A percentile compares a stretch with the other conserved stretches of the same genome.
Evolutionary conservation across 495 filamentous ascomycete species (phyloP).

Genomic region (Cryomyces minteri): DNA sequence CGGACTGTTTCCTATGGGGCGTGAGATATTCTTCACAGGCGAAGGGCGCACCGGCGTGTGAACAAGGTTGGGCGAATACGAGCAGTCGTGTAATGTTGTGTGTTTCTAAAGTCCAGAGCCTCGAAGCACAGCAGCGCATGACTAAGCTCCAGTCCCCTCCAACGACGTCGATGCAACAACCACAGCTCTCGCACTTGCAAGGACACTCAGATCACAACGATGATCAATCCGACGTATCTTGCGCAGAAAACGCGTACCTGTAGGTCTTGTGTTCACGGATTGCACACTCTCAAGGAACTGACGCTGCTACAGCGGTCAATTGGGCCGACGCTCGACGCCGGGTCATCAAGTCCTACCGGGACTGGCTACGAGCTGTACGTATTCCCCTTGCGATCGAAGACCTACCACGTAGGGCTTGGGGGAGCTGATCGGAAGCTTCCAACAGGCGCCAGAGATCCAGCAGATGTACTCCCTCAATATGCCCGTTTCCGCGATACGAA

Average conservation of each 20-base stretch:
- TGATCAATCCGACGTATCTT: conserved; percentile 84
- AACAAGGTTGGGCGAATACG: no score
- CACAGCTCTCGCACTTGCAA: conserved; percentile 5
- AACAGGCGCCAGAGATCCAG: conserved; percentile 85
- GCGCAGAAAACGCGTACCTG: conserved; percentile 79
- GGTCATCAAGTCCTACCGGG: conserved; percentile 72
- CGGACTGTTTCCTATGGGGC: no score
- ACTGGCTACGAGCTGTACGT: conserved; percentile 85
- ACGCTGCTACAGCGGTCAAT: conserved; percentile 47
- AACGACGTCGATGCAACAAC: neutral
- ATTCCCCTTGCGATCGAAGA: neutral
- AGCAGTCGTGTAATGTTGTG: no score
- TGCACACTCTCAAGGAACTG: conserved; percentile 2
- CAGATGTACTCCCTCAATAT: conserved; percentile 85
- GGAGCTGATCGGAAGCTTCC: neutral
- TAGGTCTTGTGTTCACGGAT: conserved; percentile 27
- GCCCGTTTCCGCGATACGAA: conserved; percentile 73
- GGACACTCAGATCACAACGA: conserved; percentile 23
- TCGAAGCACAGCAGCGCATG: neutral
- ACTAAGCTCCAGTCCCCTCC: neutral
- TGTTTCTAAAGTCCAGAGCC: neutral
- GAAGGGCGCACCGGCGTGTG: no score
- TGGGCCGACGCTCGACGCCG: conserved; percentile 68
- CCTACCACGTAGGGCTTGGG: neutral
- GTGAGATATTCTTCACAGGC: no score